phyloP scores from a whole-genome alignment of 345 rosid species.

The Eutrema yunnanense region DNA sequence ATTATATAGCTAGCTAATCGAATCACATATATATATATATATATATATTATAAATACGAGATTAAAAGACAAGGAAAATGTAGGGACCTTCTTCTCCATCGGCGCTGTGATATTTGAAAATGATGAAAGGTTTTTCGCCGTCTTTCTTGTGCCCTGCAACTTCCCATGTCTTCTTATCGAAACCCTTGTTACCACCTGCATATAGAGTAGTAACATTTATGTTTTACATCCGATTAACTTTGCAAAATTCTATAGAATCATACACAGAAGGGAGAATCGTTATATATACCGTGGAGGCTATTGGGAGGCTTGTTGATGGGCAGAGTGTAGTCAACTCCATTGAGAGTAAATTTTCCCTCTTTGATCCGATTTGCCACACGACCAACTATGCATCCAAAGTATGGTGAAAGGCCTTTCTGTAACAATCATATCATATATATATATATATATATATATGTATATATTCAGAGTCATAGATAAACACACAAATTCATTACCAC shows the following conservation, averaged over 20 bases:
- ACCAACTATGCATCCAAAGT: slow-evolving; percentile 92
- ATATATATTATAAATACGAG: too few species aligned
- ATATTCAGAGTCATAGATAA: not conserved
- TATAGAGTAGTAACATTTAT: not conserved
- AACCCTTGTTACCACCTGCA: slow-evolving; percentile 85
- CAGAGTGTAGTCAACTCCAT: slow-evolving; percentile 63
- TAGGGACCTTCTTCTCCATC: slow-evolving; percentile 88
- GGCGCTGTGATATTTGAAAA: slow-evolving; percentile 55
- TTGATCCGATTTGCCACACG: slow-evolving; percentile 88
- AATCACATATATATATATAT: not conserved
- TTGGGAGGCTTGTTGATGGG: slow-evolving; percentile 88
- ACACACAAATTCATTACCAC: not conserved
- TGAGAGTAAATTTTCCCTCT: slow-evolving; percentile 72
- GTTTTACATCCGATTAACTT: not conserved
- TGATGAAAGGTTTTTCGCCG: slow-evolving; percentile 62
- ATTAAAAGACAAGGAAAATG: not conserved
- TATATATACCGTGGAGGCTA: slow-evolving; percentile 76
- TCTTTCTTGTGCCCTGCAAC: slow-evolving; percentile 51
- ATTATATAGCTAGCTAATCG: not conserved
- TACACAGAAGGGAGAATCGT: not conserved
- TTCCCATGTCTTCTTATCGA: slow-evolving; percentile 78
- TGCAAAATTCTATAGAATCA: not conserved
- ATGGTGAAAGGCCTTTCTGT: slow-evolving; percentile 80
- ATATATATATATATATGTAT: not conserved
- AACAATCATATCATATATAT: not conserved